Percentiles rank a stretch among this genome's conserved stretches.
These are phyloP conservation scores for Collybia mongolica DNA, from an alignment of 768 basidiomycete genomes.

Conservation along the genomic window DNA sequence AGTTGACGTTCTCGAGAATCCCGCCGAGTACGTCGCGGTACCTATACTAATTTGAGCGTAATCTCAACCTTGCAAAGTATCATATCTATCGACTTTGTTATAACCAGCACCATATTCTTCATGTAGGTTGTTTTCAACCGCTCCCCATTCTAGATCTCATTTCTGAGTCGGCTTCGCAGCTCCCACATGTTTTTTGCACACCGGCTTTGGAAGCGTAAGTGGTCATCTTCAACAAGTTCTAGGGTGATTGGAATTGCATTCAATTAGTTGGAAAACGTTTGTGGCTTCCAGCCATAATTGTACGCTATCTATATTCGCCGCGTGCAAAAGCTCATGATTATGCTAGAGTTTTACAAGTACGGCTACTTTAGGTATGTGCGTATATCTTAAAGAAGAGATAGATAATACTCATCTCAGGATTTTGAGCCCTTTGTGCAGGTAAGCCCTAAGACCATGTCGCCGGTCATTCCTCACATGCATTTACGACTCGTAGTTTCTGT, in stretches of 20 bases:
- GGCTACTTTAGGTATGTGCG: background rate
- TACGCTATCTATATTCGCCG: background rate
- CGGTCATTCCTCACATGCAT: background rate
- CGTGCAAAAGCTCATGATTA: background rate
- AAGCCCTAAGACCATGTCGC: background rate
- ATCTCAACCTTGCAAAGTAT: background rate
- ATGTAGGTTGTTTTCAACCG: background rate
- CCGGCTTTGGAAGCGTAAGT: background rate
- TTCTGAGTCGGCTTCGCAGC: background rate
- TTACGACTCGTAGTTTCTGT: background rate
- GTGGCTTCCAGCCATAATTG: background rate
- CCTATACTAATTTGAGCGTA: background rate
- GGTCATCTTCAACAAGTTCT: background rate
- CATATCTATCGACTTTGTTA: background rate
- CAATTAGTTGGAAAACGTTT: background rate
- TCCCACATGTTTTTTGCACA: background rate
- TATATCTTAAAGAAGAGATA: too few species aligned
- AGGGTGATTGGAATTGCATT: background rate
- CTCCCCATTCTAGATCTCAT: background rate
- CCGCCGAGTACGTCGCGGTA: background rate
- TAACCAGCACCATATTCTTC: background rate
- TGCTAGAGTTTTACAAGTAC: background rate
- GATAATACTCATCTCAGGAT: background rate
- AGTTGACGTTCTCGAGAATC: background rate
- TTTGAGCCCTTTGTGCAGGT: background rate